Base-by-base conservation (phyloP, 2,329 filamentous ascomycete species). In the Aspergillus brasiliensis region DNA sequence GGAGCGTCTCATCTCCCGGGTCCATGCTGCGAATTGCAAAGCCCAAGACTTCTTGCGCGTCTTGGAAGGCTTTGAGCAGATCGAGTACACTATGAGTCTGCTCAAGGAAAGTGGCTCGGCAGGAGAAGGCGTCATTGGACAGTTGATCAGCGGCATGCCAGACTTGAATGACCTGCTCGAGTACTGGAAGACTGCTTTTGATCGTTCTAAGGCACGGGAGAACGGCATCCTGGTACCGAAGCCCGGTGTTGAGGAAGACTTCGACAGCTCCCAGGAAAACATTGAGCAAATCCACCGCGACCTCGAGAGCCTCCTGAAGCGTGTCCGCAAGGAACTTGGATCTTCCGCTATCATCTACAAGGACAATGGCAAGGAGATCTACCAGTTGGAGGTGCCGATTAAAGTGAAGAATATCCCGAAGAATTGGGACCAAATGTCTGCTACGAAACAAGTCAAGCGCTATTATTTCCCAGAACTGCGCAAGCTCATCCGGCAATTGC, bases 351-450 rank as follows among this genome's bases (percentile, higher is more conserved):
- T 94, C 62, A 88, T 88, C 71, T 95, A 88, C 68, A 87, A 87
- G 27, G 91, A 98, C 71, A 90, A 96, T 7, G 95, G 95, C 62
- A 99, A 99, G 74, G 95, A 99, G 71, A 91, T 99, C 55, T 98
- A 96, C 77, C 94, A 99, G 77, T 83, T 99, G 10, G 95, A 99
- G 74, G 89, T 91, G 0, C 94, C 95, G 0, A 80, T 85, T 70
- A 96, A 95, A 75, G 81, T 91, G 71, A 97, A 96, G 75, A 87
- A 78, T 59, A 79, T 99, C 2, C 95, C 95, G 0, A 90, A 90
- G 65, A 86, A 82, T 68, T 99, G 95, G 93, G 88, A 92, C 64
- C 94, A 98, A 72, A 97, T 98, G 92, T 98, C 95, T 4, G 90
- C 93, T 0, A 98, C 95, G 0, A 86, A 90, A 63, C 87, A 89